Conservation (phyloP, 148 eudicot species). For the Diospyros lotus region DNA sequence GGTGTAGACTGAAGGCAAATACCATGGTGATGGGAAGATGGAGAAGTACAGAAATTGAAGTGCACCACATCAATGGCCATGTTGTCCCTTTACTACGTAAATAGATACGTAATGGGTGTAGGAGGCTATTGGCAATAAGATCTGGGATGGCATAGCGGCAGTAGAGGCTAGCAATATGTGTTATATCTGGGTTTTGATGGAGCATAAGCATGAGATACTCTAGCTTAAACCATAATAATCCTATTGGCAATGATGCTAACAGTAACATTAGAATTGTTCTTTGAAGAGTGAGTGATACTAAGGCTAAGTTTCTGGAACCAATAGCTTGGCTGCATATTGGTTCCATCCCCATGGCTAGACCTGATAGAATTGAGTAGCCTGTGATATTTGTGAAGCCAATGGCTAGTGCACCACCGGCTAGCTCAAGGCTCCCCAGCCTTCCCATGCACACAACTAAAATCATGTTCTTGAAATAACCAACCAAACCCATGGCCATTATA, state of each 20-base stretch:
- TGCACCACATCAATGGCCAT: conserved; percentile 79
- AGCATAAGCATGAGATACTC: conserved; percentile 63
- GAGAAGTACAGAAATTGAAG: conserved; percentile 48
- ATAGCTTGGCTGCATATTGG: conserved; percentile 91
- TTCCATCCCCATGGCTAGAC: conserved; percentile 90
- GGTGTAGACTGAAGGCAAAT: conserved; percentile 46
- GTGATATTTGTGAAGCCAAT: conserved; percentile 85
- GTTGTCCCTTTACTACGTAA: conserved; percentile 72
- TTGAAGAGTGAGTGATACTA: conserved; percentile 42
- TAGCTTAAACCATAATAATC: conserved; percentile 65
- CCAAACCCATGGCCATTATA: conserved; percentile 61
- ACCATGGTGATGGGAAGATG: conserved; percentile 55
- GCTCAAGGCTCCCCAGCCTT: conserved; percentile 70
- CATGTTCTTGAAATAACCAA: conserved; percentile 63
- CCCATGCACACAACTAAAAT: conserved; percentile 75
- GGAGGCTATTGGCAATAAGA: conserved; percentile 71
- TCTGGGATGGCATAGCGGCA: conserved; percentile 70
- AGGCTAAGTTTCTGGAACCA: conserved; percentile 55
- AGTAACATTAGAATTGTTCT: conserved; percentile 59
- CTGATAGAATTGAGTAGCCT: conserved; percentile 78
- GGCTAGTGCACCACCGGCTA: conserved; percentile 87
- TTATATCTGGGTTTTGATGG: conserved; percentile 58
- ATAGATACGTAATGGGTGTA: conserved; percentile 76
- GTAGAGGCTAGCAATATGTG: conserved; percentile 60
- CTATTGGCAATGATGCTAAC: conserved; percentile 57